Base-by-base conservation (phyloP, 106 monocot species). In the Amphibolis antarctica region DNA sequence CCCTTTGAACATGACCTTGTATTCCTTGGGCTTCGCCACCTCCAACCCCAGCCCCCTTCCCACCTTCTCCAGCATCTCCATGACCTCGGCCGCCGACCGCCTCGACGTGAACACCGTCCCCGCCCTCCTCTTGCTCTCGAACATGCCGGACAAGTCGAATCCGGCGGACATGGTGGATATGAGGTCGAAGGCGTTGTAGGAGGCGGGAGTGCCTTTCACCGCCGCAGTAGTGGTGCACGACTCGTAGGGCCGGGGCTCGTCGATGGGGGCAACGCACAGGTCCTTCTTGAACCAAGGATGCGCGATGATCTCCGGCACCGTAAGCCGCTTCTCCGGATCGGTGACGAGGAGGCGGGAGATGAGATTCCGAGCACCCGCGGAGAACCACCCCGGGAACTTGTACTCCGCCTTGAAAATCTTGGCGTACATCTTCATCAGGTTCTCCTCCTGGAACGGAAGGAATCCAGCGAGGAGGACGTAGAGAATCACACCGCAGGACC, bases 31-130 rank as follows among this genome's bases (percentile, higher is more conserved):
- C 64, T 57, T 80, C 64, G 42, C 43, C 30, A 78, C 75, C 18
- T 66, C 19, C 12, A 80, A 82, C 19, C 84, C 87, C 21, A 77
- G 42, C 30, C 52, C 65, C 51, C 48, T 64, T 17, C 81, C 87
- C 30, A 71, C 71, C 45, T 42, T 58, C 75, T 78, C 82, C 57
- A 92, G 44, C 52, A 61, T 64, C 67, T 77, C 76, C 28, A 88
- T 15, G n/a, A 92, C 61, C 56, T 47, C 77, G 53, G 31, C 76
- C 23, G 75, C 82, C 10, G 81, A 28, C 48, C 12, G 12, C 62
- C 75, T 53, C 42, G 84, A 81, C 17, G 82, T 82, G 77, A 87
- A 92, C 57, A 80, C 79, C 55, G 78, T 63, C 51, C 75, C 64
- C 9, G n/a, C 53, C 64, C 28, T 67, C 53, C 23, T 21, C 54